Evolutionary conservation across 257 asterid genomes (phyloP).

Genomic region (Jaltomata sinuosa): DNA sequence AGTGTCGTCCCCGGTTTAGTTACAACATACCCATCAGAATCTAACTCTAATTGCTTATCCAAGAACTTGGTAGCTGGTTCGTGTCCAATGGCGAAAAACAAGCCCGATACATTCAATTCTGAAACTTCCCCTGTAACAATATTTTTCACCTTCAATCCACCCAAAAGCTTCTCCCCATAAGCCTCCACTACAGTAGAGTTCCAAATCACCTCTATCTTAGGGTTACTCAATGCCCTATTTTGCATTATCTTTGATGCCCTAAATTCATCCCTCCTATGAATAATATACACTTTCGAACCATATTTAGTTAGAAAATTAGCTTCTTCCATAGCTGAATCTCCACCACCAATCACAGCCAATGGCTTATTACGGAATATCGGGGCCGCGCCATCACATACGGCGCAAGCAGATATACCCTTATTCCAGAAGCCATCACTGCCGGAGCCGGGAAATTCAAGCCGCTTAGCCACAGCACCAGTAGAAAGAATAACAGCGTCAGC

Average conservation of each 20-base stretch:
- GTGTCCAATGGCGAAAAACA: constrained; percentile 92
- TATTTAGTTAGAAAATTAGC: constrained; percentile 81
- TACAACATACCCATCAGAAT: constrained; percentile 72
- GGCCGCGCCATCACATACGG: constrained; percentile 94
- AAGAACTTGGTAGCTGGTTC: constrained; percentile 90
- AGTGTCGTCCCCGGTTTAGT: constrained; percentile 71
- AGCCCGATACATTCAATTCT: constrained; percentile 59
- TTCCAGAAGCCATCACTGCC: constrained; percentile 58
- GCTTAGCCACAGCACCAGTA: constrained; percentile 86
- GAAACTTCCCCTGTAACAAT: constrained; percentile 48
- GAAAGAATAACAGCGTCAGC: constrained; percentile 80
- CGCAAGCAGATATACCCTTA: constrained; percentile 91
- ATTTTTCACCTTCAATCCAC: constrained; percentile 75
- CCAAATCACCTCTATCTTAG: constrained; percentile 69
- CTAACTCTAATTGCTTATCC: constrained; percentile 77
- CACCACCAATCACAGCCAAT: constrained; percentile 93
- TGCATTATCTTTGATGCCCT: constrained; percentile 96
- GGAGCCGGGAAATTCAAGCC: constrained; percentile 63
- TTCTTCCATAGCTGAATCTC: constrained; percentile 98
- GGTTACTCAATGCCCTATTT: constrained; percentile 51
- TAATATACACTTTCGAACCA: constrained; percentile 85
- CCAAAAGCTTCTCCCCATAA: constrained; percentile 56
- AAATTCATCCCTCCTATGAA: constrained; percentile 74
- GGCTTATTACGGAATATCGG: constrained; percentile 79
- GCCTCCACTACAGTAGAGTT: constrained; percentile 71